phyloP scores from a whole-genome alignment of 768 basidiomycete species.

The Suillus placidus region DNA sequence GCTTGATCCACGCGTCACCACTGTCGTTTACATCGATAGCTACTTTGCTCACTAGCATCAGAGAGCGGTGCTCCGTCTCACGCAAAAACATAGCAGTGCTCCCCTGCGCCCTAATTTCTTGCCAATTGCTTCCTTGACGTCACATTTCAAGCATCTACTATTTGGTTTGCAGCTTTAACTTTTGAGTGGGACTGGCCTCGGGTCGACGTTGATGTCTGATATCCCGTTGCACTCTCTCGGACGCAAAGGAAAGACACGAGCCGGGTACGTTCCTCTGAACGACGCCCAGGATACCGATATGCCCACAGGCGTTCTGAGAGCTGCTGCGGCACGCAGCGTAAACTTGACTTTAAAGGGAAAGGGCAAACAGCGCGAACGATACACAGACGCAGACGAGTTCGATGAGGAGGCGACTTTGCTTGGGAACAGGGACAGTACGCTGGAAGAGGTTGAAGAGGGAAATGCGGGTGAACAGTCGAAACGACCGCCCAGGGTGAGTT shows the following conservation, averaged over 20 bases:
- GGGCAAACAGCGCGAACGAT: conserved; percentile 49
- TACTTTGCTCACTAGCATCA: neutral
- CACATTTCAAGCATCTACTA: neutral
- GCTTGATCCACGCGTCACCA: neutral
- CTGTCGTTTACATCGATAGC: neutral
- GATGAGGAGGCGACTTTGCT: conserved; percentile 63
- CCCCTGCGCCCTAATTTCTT: neutral
- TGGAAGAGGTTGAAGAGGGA: conserved; percentile 42
- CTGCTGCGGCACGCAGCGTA: conserved; percentile 34
- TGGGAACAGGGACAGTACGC: conserved; percentile 38
- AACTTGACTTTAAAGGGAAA: conserved; percentile 24
- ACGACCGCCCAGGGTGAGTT: conserved; percentile 26
- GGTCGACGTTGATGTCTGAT: conserved; percentile 56
- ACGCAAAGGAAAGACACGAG: conserved; percentile 48
- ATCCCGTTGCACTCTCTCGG: conserved; percentile 68
- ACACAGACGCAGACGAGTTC: conserved; percentile 62
- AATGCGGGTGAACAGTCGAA: conserved; percentile 33
- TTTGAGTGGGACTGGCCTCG: conserved; percentile 5
- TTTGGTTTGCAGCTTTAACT: neutral
- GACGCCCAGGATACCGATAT: conserved; percentile 30
- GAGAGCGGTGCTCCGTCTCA: neutral
- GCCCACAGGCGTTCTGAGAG: conserved; percentile 35
- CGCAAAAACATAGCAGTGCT: neutral
- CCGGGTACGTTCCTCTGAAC: conserved; percentile 49
- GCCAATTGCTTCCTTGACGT: neutral